Percentiles rank a stretch among this genome's conserved stretches.
phyloP scores from a whole-genome alignment of 2,329 filamentous ascomycete species.

The Eutypella sp. region DNA sequence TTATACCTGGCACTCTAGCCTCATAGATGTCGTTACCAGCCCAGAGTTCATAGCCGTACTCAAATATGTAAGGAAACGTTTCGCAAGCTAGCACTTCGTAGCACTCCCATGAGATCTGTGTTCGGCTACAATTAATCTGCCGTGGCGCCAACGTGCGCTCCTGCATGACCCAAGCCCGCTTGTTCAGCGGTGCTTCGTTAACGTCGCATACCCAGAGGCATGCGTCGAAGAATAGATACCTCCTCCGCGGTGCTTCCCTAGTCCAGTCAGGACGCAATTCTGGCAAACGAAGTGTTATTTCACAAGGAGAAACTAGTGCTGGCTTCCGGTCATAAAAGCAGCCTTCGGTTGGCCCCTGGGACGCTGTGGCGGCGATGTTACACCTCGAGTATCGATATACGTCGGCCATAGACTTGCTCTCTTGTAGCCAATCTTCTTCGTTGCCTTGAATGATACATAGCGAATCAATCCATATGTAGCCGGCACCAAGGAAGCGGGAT shows the following conservation, averaged over 20 bases:
- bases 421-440: conserved; percentile 2
- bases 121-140: conserved; percentile 5
- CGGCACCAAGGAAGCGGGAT: conserved; percentile 3
- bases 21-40: background rate
- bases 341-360: conserved; percentile 1
- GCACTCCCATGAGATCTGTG: conserved; percentile 7
- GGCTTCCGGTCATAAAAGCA: conserved; percentile 2
- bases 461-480: conserved; percentile 7
- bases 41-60: background rate
- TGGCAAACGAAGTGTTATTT: background rate
- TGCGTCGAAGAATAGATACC: background rate
- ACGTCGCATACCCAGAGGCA: background rate
- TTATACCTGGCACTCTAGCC: background rate
- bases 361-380: conserved; percentile 6
- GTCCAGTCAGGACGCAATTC: background rate
- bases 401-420: conserved; percentile 4
- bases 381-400: conserved; percentile 4
- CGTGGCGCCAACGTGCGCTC: conserved; percentile 5
- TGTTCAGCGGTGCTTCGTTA: conserved; percentile 2
- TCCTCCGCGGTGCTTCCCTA: background rate
- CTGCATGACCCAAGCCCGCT: conserved; percentile 5
- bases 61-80: conserved; percentile 2
- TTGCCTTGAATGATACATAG: conserved; percentile 5
- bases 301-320: background rate
- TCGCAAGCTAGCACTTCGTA: conserved; percentile 1